Evolutionary conservation across 345 rosid genomes (phyloP), one percentile per base, ranked within the genome.

Genomic region (Acer campestre): DNA sequence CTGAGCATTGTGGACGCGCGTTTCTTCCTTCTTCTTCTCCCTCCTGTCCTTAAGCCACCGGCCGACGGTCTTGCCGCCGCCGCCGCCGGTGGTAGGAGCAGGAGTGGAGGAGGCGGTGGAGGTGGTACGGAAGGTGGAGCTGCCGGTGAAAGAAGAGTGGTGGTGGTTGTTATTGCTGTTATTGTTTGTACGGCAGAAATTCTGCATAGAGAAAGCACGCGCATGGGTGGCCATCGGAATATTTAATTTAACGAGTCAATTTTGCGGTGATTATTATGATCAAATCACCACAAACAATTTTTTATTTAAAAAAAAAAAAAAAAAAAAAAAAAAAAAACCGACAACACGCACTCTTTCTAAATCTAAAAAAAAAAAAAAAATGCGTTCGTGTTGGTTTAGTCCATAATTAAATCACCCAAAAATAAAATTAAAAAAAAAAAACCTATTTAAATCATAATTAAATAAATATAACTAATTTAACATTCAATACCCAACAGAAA

Each of bases 21-120:
- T 74, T 79, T 95, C 98, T 80, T 95, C 99, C 71, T 87, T 95
- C 72, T 90, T 95, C 88, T 89, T 95, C 91, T 93, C 97, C 81
- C 82, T 89, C 82, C 97, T 73, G 38, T 92, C 98, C 71, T 91
- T 95, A 53, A 92, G 67, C 98, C 97, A 92, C 73, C 97, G 83
- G 6, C 97, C 99, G 17, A 95, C 91, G 1, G 98, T 93, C 88
- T 91, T 95, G 25, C 88, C 90, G 10, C 95, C 84, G 66, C 83
- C 90, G 8, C 95, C 84, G 68, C 82, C 81, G 6, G 87, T 81
- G 1, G 83, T 82, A 0, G 83, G 61, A 13, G 80, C 75, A 12
- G 85, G 65, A 2, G 80, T 63, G 23, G 84, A 74, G 25, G 83
- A 40, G 70, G 90, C 68, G 2, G 80, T 63, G 35, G 84, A 74